Base-by-base conservation (phyloP, 371 early-diverging fungal species). In the Mortierella sp. region DNA sequence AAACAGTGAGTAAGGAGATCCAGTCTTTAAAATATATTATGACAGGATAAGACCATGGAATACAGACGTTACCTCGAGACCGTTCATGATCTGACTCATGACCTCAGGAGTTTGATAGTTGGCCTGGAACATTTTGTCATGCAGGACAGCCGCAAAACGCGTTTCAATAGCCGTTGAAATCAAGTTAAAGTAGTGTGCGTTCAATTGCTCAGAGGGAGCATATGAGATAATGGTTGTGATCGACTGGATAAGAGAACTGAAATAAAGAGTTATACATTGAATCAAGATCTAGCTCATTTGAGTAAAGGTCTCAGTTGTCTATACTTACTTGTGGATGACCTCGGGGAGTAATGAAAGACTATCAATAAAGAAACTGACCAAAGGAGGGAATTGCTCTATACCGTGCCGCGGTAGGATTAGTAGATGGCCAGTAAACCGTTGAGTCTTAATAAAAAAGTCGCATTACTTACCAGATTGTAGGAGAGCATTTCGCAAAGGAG, bases 211-310 rank as follows among this genome's bases (percentile, higher is more conserved):
- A 47, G 89, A 87, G 1, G 86, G 77, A 0, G 90, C 87, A 69
- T 88, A 89, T 30, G 93, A 91, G 1, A 90, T 87, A 54, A 93
- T 91, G 26, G 86, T 85, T 8, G 91, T 87, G 62, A 93, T 87
- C 2, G 91, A 90, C 70, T 92, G 90, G 45, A 94, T 89, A n/a
- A 94, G 83, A 0, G 89, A 87, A 62, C 89, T 91, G 75, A 24
- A 26, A 24, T 11, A 26, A 32, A 45, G 18, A 18, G 45, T 45
- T 45, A 45, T 12, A 6, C 35, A 35, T 35, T 35, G 45, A 45
- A 45, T 45, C 18, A 5, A 18, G 18, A 12, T 45, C 45, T 45
- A 16, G 45, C 5, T 12, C 45, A 18, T 18, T 18, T 55, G 14
- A 10, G 1, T 14, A 12, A 4, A 55, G 12, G 28, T 28, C 32